A percentile compares a stretch with the other conserved stretches of the same genome.
Conservation (phyloP, 106 monocot species). For the Acanthochlamys bracteata region DNA sequence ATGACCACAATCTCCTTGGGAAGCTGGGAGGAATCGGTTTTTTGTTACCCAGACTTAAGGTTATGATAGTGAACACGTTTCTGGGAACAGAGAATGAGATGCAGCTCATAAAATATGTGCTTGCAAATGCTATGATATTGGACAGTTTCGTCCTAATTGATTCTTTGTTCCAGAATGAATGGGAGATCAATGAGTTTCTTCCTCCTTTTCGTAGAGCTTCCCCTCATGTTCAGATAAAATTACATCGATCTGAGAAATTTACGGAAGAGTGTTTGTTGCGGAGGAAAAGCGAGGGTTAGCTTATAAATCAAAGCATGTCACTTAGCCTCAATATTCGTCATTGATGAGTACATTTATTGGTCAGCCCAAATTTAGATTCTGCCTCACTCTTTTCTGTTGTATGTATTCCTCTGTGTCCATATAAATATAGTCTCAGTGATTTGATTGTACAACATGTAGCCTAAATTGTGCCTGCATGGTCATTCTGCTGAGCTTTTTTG, state of each 20-base stretch:
- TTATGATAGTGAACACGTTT: not conserved
- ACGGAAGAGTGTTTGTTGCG: no score
- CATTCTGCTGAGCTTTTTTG: no score
- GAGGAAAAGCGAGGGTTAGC: no score
- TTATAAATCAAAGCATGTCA: no score
- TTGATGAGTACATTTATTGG: no score
- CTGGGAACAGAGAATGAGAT: conserved; percentile 3
- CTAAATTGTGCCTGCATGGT: no score
- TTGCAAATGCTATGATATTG: not conserved
- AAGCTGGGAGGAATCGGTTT: not conserved
- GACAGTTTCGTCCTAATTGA: not conserved
- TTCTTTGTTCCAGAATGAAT: not conserved
- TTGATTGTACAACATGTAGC: no score
- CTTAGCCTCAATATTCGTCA: no score
- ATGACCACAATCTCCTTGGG: not conserved
- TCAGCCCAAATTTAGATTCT: no score
- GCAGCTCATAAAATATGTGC: not conserved
- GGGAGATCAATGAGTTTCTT: not conserved
- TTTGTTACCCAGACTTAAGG: not conserved
- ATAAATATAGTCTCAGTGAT: no score
- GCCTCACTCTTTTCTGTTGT: no score
- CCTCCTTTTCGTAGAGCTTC: not conserved
- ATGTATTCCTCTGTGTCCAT: no score
- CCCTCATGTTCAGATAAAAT: not conserved
- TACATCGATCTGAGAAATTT: not conserved